These are phyloP conservation scores for Apiotrichum montevideense DNA, from an alignment of 1,284 basidiomycete species.

Conservation along the genomic window DNA sequence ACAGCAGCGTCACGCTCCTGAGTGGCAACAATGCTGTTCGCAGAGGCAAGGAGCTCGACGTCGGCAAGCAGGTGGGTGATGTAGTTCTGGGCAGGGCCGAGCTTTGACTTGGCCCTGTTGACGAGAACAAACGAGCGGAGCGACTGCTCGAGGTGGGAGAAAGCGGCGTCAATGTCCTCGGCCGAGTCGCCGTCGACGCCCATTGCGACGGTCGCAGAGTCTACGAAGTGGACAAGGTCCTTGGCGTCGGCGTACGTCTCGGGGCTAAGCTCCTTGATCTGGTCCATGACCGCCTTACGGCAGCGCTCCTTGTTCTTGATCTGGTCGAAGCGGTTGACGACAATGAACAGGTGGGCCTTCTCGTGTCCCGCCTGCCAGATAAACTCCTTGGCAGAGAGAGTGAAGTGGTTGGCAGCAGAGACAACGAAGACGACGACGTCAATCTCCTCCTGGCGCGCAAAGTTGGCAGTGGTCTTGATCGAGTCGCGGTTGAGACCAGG, in stretches of 20 bases:
- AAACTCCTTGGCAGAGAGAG: conserved; percentile 92
- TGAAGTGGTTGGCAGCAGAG: conserved; percentile 98
- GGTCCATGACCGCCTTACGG: conserved; percentile 79
- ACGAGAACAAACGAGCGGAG: conserved; percentile 91
- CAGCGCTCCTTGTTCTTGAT: conserved; percentile 96
- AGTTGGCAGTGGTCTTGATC: conserved; percentile 90
- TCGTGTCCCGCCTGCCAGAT: conserved; percentile 88
- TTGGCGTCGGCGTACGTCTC: conserved; percentile 83
- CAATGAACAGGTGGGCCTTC: conserved; percentile 97
- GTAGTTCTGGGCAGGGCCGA: conserved; percentile 91
- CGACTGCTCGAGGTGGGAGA: conserved; percentile 83
- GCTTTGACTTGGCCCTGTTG: conserved; percentile 92
- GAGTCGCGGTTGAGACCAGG: conserved; percentile 96
- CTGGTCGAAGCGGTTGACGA: conserved; percentile 93
- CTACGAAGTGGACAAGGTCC: conserved; percentile 97
- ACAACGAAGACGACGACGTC: conserved; percentile 99
- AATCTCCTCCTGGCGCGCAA: conserved; percentile 95
- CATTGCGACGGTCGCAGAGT: conserved; percentile 58
- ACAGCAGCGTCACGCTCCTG: conserved; percentile 70
- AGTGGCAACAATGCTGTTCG: conserved; percentile 80
- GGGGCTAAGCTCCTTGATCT: conserved; percentile 88
- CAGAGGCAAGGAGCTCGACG: conserved; percentile 75
- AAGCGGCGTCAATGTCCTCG: conserved; percentile 58
- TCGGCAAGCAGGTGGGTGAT: conserved; percentile 82
- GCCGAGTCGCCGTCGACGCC: conserved; percentile 37